Percentiles rank a stretch among this genome's conserved stretches.
These are phyloP conservation scores for Scedosporium dehoogii DNA, from an alignment of 2,329 filamentous ascomycete species.

Conservation along the genomic window DNA sequence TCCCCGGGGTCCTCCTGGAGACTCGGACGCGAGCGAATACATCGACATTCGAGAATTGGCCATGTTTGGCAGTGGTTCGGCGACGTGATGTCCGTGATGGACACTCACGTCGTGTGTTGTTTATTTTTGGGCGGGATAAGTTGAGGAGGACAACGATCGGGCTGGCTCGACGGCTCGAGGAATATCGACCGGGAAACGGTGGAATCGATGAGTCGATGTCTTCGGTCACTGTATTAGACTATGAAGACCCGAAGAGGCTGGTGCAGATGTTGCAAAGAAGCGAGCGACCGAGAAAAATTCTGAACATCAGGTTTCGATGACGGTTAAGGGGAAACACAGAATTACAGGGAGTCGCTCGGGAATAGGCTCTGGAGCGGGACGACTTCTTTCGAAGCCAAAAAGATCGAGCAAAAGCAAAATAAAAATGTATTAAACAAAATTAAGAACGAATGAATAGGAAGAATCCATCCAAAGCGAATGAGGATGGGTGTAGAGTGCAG, in stretches of 20 bases:
- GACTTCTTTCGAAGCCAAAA: slow-evolving; percentile 6
- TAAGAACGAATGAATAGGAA: neutral
- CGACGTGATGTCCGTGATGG: slow-evolving; percentile 7
- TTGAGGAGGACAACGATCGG: neutral
- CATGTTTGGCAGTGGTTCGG: slow-evolving; percentile 28
- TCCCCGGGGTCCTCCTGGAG: slow-evolving; percentile 44
- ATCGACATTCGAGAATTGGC: slow-evolving; percentile 55
- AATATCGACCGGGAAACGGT: neutral
- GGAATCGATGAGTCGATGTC: neutral
- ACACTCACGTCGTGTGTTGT: neutral
- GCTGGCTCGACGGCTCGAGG: neutral
- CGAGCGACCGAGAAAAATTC: neutral
- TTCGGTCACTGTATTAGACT: neutral
- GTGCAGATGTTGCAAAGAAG: neutral
- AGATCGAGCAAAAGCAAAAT: neutral
- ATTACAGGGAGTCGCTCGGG: neutral
- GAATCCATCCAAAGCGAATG: neutral
- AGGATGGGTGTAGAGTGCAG: neutral
- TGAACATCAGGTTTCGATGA: neutral
- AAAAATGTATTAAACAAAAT: neutral
- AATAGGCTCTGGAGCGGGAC: neutral
- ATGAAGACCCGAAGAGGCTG: neutral
- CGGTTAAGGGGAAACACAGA: neutral
- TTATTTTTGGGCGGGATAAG: neutral
- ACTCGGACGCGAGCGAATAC: slow-evolving; percentile 58